phyloP scores from a whole-genome alignment of 176 grass and related monocot species.

The Triticum timopheevii region DNA sequence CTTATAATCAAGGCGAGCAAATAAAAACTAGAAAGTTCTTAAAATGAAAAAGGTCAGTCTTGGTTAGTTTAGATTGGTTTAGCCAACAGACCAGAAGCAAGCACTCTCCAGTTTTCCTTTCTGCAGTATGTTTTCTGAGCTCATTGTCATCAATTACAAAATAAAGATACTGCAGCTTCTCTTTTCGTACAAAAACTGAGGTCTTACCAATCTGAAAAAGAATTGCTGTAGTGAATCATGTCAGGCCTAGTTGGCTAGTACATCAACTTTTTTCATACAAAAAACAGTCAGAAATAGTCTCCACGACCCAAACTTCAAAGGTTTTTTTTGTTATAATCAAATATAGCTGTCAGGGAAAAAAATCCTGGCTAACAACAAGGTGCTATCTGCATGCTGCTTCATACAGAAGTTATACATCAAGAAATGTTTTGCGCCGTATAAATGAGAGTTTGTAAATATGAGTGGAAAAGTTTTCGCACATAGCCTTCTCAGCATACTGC shows the following conservation, averaged over 20 bases:
- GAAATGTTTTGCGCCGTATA: background rate
- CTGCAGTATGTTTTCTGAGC: background rate
- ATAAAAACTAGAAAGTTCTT: background rate
- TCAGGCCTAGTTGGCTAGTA: background rate
- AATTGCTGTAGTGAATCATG: background rate
- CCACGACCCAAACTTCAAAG: background rate
- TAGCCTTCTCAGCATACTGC: background rate
- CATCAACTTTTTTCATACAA: background rate
- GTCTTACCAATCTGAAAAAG: background rate
- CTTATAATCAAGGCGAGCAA: background rate
- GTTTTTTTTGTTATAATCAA: slow-evolving; percentile 1
- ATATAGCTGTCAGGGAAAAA: background rate
- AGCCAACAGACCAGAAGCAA: background rate
- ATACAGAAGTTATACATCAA: slow-evolving; percentile 3
- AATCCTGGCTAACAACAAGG: background rate
- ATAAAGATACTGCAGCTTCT: background rate
- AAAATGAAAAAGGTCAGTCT: background rate
- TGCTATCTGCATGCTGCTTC: slow-evolving; percentile 3
- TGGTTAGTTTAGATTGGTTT: background rate
- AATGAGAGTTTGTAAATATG: background rate
- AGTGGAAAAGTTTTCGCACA: background rate
- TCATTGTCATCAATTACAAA: background rate
- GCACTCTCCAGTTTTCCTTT: background rate
- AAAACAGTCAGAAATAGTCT: background rate
- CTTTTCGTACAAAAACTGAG: background rate